Percentiles rank a stretch among this genome's conserved stretches.
phyloP scores from a whole-genome alignment of 2,329 filamentous ascomycete species.

The Zymoseptoria ardabiliae region DNA sequence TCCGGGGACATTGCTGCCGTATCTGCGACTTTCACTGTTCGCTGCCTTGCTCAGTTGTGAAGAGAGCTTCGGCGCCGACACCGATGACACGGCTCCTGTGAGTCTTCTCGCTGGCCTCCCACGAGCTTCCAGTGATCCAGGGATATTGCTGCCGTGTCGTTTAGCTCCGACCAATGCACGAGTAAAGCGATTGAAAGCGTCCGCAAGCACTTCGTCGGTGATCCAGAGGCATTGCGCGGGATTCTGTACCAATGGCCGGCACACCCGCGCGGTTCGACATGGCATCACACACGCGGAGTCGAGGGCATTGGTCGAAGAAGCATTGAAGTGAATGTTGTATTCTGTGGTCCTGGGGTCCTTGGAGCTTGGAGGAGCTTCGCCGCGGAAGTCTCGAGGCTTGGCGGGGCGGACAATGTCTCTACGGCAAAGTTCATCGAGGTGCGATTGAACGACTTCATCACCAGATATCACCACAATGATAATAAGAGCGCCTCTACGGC shows the following conservation, averaged over 20 bases:
- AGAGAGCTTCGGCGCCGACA: too few species aligned
- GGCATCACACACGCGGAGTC: constrained; percentile 16
- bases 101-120: constrained; percentile 48
- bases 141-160: constrained; percentile 53
- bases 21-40: constrained; percentile 30
- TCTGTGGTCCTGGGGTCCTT: too few species aligned
- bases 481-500: constrained; percentile 33
- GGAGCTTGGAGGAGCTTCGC: too few species aligned
- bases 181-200: constrained; percentile 46
- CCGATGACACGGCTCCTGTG: constrained; percentile 35
- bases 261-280: constrained; percentile 13
- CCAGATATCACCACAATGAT: constrained; percentile 31
- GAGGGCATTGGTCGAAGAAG: constrained; percentile 2
- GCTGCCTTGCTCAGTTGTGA: too few species aligned
- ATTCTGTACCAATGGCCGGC: constrained; percentile 8
- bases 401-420: background rate
- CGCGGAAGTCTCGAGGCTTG: constrained; percentile 1
- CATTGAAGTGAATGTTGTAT: background rate
- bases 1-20: constrained; percentile 55
- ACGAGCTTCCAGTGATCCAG: constrained; percentile 55
- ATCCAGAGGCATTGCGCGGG: constrained; percentile 48
- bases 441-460: background rate
- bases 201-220: constrained; percentile 48
- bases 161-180: constrained; percentile 28
- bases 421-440: background rate